Conservation (phyloP, 2,329 filamentous ascomycete genomes). For the Metarhizium rileyi region DNA sequence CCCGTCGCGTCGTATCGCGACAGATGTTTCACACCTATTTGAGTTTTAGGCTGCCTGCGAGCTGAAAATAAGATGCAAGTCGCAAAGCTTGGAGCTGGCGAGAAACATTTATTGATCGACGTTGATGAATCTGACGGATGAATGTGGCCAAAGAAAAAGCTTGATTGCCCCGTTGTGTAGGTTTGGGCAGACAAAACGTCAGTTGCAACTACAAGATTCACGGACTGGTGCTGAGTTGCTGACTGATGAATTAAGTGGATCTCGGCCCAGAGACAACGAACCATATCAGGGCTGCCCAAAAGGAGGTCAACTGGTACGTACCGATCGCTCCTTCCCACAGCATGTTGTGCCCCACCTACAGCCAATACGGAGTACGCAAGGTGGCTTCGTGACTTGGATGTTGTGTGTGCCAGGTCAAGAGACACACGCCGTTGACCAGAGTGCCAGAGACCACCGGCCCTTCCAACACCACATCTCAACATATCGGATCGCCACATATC, state of each 20-base stretch:
- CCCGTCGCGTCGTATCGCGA: background rate
- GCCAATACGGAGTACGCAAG: background rate
- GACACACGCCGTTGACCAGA: background rate
- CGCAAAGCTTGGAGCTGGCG: background rate
- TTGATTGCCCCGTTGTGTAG: background rate
- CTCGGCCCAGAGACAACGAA: background rate
- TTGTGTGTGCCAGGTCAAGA: background rate
- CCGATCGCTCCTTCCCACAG: background rate
- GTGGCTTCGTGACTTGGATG: background rate
- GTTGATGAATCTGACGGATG: too few species aligned
- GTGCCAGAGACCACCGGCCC: background rate
- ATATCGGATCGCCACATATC: slow-evolving; percentile 8
- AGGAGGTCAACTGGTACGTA: background rate
- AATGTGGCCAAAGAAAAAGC: too few species aligned
- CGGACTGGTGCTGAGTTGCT: background rate
- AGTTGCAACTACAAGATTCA: background rate
- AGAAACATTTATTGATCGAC: background rate
- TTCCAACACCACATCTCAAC: background rate
- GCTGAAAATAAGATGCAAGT: background rate
- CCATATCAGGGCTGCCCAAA: background rate
- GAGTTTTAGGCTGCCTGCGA: background rate
- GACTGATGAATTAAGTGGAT: background rate
- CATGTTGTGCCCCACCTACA: slow-evolving; percentile 2
- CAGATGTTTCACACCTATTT: background rate
- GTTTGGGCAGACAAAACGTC: background rate